Conservation (phyloP, 805 yeast genomes). For the Yamadazyma sp. region DNA sequence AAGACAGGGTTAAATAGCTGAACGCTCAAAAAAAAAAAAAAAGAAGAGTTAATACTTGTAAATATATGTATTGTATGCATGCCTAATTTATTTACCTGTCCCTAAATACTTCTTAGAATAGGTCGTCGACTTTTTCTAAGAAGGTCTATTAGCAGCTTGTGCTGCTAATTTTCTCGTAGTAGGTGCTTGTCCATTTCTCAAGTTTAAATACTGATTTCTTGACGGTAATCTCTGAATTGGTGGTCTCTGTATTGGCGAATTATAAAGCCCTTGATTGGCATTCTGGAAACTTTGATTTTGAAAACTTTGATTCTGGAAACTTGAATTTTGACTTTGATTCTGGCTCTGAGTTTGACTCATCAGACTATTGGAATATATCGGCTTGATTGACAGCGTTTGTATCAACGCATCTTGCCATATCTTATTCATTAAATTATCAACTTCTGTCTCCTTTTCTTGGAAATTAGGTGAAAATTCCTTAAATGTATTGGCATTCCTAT, state of each 20-base stretch:
- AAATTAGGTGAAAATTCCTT: slow-evolving; percentile 31
- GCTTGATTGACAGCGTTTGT: slow-evolving; percentile 14
- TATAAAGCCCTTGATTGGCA: background rate
- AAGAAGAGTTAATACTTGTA: background rate
- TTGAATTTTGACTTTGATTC: background rate
- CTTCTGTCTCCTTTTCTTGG: slow-evolving; percentile 30
- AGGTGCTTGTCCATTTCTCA: slow-evolving; percentile 23
- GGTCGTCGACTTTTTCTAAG: background rate
- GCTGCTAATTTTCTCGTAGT: slow-evolving; percentile 31
- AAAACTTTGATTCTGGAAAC: background rate
- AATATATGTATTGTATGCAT: slow-evolving; percentile 1
- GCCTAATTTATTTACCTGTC: background rate
- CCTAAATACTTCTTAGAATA: background rate
- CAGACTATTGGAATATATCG: background rate
- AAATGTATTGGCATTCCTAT: slow-evolving; percentile 26
- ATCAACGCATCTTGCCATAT: slow-evolving; percentile 42
- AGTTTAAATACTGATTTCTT: slow-evolving; percentile 15
- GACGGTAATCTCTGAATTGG: slow-evolving; percentile 20
- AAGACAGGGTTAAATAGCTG: slow-evolving; percentile 77
- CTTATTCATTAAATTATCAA: slow-evolving; percentile 21
- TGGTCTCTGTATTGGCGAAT: slow-evolving; percentile 17
- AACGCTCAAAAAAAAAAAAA: too few species aligned
- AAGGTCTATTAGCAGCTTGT: background rate
- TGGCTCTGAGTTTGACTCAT: too few species aligned
- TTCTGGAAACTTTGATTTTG: too few species aligned